phyloP scores from a whole-genome alignment of 768 basidiomycete genomes.

The Chalciporus pseudorubinellus region DNA sequence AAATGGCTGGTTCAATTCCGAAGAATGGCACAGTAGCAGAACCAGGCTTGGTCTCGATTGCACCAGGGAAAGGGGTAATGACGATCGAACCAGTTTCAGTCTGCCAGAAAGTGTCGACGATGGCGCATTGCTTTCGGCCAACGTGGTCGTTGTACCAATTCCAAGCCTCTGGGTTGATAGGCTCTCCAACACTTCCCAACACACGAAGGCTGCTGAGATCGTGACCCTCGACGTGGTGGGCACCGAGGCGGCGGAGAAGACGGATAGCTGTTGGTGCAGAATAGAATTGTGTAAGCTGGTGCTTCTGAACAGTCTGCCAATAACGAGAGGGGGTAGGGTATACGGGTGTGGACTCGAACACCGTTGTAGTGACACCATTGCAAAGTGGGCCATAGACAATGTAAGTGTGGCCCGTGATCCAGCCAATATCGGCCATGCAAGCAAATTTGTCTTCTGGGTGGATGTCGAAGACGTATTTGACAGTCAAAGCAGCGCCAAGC shows the following conservation, averaged over 20 bases:
- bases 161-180: slow-evolving; percentile 99
- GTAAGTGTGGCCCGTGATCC: slow-evolving; percentile 98
- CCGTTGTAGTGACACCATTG: slow-evolving; percentile 80
- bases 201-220: slow-evolving; percentile 84
- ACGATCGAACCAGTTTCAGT: slow-evolving; percentile 98
- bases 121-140: slow-evolving; percentile 81
- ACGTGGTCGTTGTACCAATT: slow-evolving; percentile 98
- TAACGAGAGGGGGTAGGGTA: slow-evolving; percentile 96
- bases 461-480: slow-evolving; percentile 97
- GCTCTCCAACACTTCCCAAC: slow-evolving; percentile 93
- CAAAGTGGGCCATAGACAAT: slow-evolving; percentile 93
- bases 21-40: slow-evolving; percentile 98
- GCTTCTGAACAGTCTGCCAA: slow-evolving; percentile 93
- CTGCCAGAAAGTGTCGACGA: slow-evolving; percentile 97
- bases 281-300: slow-evolving; percentile 96
- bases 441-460: slow-evolving; percentile 96
- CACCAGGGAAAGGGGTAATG: slow-evolving; percentile 94
- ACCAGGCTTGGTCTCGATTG: slow-evolving; percentile 93
- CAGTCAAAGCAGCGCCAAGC: slow-evolving; percentile 85
- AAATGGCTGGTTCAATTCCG: slow-evolving; percentile 83
- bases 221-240: slow-evolving; percentile 78
- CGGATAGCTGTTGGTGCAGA: slow-evolving; percentile 94
- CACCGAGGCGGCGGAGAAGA: slow-evolving; percentile 80
- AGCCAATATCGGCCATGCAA: slow-evolving; percentile 98
- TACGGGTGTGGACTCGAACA: slow-evolving; percentile 96